Percentiles rank a stretch among this genome's conserved stretches.
These are phyloP conservation scores for Erodium moschatum DNA, from an alignment of 441 rosid genomes.

Conservation along the genomic window DNA sequence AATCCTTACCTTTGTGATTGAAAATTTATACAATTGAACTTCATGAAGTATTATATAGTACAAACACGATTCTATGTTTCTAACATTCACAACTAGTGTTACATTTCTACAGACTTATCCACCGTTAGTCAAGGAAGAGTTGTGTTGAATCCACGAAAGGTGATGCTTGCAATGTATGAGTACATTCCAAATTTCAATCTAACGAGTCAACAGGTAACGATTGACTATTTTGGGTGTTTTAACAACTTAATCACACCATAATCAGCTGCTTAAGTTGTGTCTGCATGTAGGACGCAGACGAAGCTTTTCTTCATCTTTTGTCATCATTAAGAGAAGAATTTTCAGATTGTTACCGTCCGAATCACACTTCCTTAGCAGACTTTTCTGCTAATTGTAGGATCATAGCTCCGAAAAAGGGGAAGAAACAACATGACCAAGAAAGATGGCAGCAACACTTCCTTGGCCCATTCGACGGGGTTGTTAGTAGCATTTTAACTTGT, in stretches of 20 bases:
- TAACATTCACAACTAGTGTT: background rate
- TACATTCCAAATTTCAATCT: constrained; percentile 57
- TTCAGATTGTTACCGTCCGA: constrained; percentile 45
- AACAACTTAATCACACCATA: background rate
- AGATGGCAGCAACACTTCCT: constrained; percentile 73
- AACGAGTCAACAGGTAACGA: constrained; percentile 64
- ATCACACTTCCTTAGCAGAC: constrained; percentile 38
- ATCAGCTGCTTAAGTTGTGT: constrained; percentile 21
- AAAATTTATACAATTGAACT: too few species aligned
- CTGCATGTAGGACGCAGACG: constrained; percentile 67
- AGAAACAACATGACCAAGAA: constrained; percentile 39
- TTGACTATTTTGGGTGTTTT: constrained; percentile 13
- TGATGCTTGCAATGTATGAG: constrained; percentile 61
- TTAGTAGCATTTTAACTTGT: constrained; percentile 60
- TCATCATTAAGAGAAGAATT: constrained; percentile 69
- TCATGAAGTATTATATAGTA: too few species aligned
- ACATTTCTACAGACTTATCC: constrained; percentile 38
- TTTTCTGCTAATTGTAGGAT: constrained; percentile 42
- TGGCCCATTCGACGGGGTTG: constrained; percentile 81
- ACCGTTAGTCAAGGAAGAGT: constrained; percentile 29
- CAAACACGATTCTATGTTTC: background rate
- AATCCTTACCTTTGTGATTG: too few species aligned
- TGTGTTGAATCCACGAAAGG: constrained; percentile 50
- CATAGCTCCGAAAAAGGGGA: constrained; percentile 29
- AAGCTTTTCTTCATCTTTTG: constrained; percentile 77